These are phyloP conservation scores for Cladosporium sp. DNA, from an alignment of 2,329 filamentous ascomycete genomes.

Conservation along the genomic window DNA sequence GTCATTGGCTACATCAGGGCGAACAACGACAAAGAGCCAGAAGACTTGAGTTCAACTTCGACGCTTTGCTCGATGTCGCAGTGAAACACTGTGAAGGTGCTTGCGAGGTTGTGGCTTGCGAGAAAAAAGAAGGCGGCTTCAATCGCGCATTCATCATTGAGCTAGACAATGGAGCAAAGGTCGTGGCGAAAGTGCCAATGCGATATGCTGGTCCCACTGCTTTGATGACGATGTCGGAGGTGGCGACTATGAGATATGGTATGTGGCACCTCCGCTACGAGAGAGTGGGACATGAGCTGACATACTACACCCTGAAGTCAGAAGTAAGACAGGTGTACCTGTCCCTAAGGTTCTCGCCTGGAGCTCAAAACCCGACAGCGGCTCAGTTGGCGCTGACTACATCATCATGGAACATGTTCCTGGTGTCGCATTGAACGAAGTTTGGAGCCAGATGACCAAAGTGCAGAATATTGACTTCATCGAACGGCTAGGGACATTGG, in stretches of 20 bases:
- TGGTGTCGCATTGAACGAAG: conserved; percentile 36
- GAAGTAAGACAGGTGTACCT: conserved; percentile 26
- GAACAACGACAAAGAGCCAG: conserved; percentile 1
- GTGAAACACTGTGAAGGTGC: background rate
- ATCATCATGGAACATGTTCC: conserved; percentile 33
- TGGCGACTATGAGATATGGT: conserved; percentile 43
- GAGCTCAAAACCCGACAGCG: conserved; percentile 20
- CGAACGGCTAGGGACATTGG: background rate
- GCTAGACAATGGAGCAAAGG: conserved; percentile 40
- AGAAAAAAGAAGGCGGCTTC: conserved; percentile 36
- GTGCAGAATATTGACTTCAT: conserved; percentile 36
- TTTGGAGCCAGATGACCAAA: conserved; percentile 21
- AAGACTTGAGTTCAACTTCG: conserved; percentile 8
- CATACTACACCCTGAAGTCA: conserved; percentile 29
- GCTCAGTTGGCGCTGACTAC: conserved; percentile 31
- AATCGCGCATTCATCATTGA: conserved; percentile 41
- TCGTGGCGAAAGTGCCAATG: conserved; percentile 42
- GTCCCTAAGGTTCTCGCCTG: conserved; percentile 30
- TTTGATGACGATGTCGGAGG: conserved; percentile 43
- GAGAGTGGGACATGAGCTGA: background rate
- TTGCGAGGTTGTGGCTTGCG: background rate
- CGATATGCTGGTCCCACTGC: conserved; percentile 40
- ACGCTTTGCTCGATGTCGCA: background rate
- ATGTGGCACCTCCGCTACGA: background rate
- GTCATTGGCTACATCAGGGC: background rate